Percentiles rank a stretch among this genome's conserved stretches.
phyloP scores from a whole-genome alignment of 2,329 filamentous ascomycete species.

The Aspergillus tanneri region DNA sequence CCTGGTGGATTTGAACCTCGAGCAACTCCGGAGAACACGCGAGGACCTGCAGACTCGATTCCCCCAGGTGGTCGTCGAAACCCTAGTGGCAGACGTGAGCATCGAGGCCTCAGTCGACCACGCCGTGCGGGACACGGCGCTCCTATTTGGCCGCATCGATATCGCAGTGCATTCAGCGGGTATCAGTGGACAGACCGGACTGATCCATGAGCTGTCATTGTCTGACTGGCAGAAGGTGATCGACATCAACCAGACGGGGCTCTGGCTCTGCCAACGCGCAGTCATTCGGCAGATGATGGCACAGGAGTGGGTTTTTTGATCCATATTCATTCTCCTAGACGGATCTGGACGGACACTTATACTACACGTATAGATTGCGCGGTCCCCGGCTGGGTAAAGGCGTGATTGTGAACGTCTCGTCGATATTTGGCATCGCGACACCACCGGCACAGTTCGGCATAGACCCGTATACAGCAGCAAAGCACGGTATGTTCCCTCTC shows the following conservation, averaged over 20 bases:
- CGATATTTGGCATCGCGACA: constrained; percentile 22
- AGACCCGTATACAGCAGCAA: constrained; percentile 24
- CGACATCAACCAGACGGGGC: constrained; percentile 55
- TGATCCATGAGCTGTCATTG: constrained; percentile 49
- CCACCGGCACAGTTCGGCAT: constrained; percentile 17
- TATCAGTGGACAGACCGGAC: constrained; percentile 43
- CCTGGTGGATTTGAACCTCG: constrained; percentile 51
- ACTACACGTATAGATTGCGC: constrained; percentile 9
- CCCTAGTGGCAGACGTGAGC: constrained; percentile 49
- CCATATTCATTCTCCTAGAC: not conserved
- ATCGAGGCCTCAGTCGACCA: constrained; percentile 45
- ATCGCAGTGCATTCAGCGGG: constrained; percentile 59
- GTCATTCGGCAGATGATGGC: constrained; percentile 38
- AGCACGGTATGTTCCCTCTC: constrained; percentile 20
- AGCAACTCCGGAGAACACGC: constrained; percentile 34
- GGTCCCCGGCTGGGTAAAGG: constrained; percentile 23
- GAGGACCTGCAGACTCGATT: constrained; percentile 35
- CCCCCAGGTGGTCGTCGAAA: constrained; percentile 44
- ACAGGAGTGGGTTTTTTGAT: constrained; percentile 23
- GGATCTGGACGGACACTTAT: not conserved
- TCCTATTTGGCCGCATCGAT: constrained; percentile 55
- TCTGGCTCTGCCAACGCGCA: constrained; percentile 58
- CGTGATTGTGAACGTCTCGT: constrained; percentile 28
- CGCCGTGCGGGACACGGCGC: constrained; percentile 44
- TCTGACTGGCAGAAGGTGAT: constrained; percentile 54